Base-by-base conservation (phyloP, 306 rosid species). In the Dalbergia cultrata region DNA sequence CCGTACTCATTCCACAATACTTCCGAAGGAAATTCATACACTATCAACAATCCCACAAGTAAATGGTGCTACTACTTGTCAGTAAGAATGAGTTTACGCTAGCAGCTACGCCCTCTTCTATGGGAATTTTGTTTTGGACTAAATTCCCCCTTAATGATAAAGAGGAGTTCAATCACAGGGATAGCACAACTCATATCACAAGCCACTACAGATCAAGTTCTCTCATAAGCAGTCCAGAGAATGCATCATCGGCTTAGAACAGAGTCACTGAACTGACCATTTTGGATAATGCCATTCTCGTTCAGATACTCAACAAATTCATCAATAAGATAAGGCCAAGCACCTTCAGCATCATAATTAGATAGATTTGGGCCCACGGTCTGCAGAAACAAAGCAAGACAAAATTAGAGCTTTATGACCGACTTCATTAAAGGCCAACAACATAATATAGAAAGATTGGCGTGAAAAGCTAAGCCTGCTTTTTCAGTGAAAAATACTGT, bases 251-350 rank as follows among this genome's bases (percentile, higher is more conserved):
- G 82, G 79, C 70, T 85, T 49, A 61, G 83, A 82, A 63, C 79
- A 74, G 84, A 79, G 78, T 87, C 96, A 33, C 34, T 67, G 70
- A 72, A 47, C 77, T 85, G 82, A 61, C 63, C 82, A 44, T 60
- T 86, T 78, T 88, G 89, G 82, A 83, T 82, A 70, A 93, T 52
- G 39, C 93, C 94, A 75, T 96, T 92, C 81, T 93, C 99, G 4
- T 74, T 85, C 87, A 96, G 87, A 87, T 92, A 93, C 71, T 96
- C 99, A 0, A 93, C 98, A 86, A 96, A 96, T 79, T 96, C 97
- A 62, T 96, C 99, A 33, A 96, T 93, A 22, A 96, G 98, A 79
- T 96, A 96, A 0, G 99, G 99, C 98, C 99, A 93, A 13, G 99
- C 99, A 65, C 99, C 99, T 88, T 93, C 94, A 2, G 97, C 92